Evolutionary conservation across 2,329 filamentous ascomycete genomes (phyloP).

Genomic region (Penicillium sp.): DNA sequence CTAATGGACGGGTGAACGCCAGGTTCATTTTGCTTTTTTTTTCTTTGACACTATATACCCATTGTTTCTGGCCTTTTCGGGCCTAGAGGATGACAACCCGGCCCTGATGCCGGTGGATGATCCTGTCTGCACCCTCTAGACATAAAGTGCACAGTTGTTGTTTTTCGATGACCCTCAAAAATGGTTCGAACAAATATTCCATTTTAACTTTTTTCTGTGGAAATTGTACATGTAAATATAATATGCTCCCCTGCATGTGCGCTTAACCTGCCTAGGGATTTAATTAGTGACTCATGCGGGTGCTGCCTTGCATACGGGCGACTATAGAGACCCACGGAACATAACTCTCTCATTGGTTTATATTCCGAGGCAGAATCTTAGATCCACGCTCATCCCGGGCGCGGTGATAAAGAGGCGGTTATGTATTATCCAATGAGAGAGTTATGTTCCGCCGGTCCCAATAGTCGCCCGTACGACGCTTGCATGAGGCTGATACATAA

Average conservation of each 20-base stretch:
- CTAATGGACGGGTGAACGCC: background rate
- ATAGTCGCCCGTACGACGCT: too few species aligned
- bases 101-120: background rate
- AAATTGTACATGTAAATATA: background rate
- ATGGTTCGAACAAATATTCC: background rate
- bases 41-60: constrained; percentile 15
- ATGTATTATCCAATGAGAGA: too few species aligned
- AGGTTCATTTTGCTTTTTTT: constrained; percentile 6
- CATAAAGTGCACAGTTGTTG: constrained; percentile 1
- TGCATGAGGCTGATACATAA: too few species aligned
- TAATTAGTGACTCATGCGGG: constrained; percentile 2
- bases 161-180: constrained; percentile 4
- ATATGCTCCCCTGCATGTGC: background rate
- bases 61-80: constrained; percentile 14
- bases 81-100: background rate
- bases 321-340: too few species aligned
- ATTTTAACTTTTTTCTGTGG: background rate
- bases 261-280: background rate
- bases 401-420: too few species aligned
- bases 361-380: too few species aligned
- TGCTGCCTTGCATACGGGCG: constrained; percentile 9
- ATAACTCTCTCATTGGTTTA: too few species aligned
- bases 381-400: too few species aligned
- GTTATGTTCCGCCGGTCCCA: too few species aligned
- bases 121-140: background rate